Evolutionary conservation across 176 grass and related monocot species (phyloP), one percentile per base, ranked within the genome.

Genomic region (Zizania latifolia): DNA sequence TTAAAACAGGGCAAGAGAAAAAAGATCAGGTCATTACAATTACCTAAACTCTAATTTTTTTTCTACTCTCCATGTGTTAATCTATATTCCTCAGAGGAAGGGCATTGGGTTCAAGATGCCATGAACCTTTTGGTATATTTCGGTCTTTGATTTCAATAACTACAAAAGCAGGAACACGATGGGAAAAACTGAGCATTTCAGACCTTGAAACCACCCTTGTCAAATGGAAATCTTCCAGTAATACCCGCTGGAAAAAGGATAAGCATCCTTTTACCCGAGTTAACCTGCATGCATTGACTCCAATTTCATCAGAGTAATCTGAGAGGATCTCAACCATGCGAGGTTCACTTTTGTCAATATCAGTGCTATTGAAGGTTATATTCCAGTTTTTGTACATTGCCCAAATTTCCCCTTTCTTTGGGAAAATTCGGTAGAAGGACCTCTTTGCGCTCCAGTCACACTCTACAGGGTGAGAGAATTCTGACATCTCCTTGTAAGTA

Each of bases 311-410:
- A 33, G 86, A 83, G 46, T 84, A 93, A 22, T 92, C 89, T 14
- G 84, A 87, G 62, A 92, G 82, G 68, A 96, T 88, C 84, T 96
- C 89, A 75, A 96, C 93, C 83, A 96, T 86, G 75, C 78, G 78
- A 85, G 68, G 77, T 80, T 85, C 76, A 75, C 77, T 86, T 56
- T 86, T 87, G 38, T 82, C 84, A 68, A 82, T 69, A 38, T 83
- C 89, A 43, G 68, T 75, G 35, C 71, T 81, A 79, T 79, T 89
- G 51, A 83, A 79, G 38, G 71, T 77, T 55, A 82, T 77, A 9
- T 79, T 84, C 70, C 89, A 86, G 10, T 73, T 87, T 88, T 89
- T 90, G 70, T 86, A 82, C 54, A 89, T 76, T 21, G 89, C 84
- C 86, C 92, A 96, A 51, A 89, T 80, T 81, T 96, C 86, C 58